Percentiles rank a stretch among this genome's conserved stretches.
Evolutionary conservation across 2,329 filamentous ascomycete genomes (phyloP).

Genomic region (Teratosphaeria pseudoeucalypti): DNA sequence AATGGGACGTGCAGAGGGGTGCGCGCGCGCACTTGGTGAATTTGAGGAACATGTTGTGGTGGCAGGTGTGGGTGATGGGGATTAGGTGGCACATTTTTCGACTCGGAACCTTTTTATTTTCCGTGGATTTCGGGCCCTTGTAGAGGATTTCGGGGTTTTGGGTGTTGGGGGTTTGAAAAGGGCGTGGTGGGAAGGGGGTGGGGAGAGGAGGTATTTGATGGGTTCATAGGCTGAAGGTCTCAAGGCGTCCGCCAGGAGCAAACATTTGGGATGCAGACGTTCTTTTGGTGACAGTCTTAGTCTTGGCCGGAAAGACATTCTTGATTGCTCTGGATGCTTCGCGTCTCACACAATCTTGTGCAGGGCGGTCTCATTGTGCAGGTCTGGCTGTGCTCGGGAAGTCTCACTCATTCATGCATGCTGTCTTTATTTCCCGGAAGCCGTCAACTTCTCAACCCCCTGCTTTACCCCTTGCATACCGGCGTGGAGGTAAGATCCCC

Average conservation of each 20-base stretch:
- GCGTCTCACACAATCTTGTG: background rate
- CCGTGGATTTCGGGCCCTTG: too few species aligned
- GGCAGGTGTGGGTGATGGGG: background rate
- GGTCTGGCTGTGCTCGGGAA: background rate
- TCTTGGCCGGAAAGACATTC: background rate
- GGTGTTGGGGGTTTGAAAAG: background rate
- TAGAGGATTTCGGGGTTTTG: background rate
- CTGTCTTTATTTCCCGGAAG: background rate
- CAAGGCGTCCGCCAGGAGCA: background rate
- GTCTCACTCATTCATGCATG: too few species aligned
- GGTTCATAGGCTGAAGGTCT: background rate
- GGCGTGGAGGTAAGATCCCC: conserved; percentile 13
- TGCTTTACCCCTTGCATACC: conserved; percentile 14
- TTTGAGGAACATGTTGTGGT: background rate
- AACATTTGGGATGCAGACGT: background rate
- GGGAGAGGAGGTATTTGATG: background rate
- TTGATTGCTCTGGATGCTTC: background rate
- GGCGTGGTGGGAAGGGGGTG: background rate
- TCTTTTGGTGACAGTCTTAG: background rate
- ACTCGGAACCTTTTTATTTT: too few species aligned
- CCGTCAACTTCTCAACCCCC: conserved; percentile 13
- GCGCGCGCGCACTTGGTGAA: background rate
- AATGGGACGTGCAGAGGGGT: background rate
- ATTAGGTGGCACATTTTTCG: background rate
- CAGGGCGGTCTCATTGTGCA: background rate